phyloP scores from a whole-genome alignment of 2,329 filamentous ascomycete genomes.

The Fusarium verticillioides region DNA sequence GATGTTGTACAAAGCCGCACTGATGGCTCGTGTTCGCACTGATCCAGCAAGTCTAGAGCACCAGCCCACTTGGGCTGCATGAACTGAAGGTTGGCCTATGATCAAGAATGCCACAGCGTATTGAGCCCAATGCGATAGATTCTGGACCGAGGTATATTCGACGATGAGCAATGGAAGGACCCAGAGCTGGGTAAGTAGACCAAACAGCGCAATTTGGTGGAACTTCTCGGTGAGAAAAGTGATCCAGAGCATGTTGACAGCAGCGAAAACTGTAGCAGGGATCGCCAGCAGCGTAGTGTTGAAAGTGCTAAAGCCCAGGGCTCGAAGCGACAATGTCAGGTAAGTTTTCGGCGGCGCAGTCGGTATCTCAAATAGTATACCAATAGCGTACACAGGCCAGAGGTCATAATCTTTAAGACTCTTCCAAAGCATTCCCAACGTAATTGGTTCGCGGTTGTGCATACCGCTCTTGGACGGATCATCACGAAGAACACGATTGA shows the following conservation, averaged over 20 bases:
- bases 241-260: background rate
- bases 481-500: background rate
- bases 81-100: background rate
- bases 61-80: background rate
- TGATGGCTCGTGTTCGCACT: background rate
- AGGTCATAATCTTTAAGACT: background rate
- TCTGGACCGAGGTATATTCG: background rate
- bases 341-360: background rate
- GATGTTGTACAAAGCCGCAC: background rate
- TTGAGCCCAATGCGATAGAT: background rate
- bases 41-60: background rate
- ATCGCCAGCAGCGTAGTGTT: background rate
- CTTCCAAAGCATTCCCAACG: background rate
- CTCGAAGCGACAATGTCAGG: background rate
- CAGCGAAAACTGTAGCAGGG: background rate
- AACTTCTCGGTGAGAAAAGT: background rate
- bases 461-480: background rate
- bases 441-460: background rate
- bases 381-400: background rate
- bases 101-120: background rate
- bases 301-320: background rate
- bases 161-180: background rate
- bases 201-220: background rate
- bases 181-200: background rate
- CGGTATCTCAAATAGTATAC: background rate